phyloP scores from a whole-genome alignment of 345 rosid genomes.

The Camelina laxa region DNA sequence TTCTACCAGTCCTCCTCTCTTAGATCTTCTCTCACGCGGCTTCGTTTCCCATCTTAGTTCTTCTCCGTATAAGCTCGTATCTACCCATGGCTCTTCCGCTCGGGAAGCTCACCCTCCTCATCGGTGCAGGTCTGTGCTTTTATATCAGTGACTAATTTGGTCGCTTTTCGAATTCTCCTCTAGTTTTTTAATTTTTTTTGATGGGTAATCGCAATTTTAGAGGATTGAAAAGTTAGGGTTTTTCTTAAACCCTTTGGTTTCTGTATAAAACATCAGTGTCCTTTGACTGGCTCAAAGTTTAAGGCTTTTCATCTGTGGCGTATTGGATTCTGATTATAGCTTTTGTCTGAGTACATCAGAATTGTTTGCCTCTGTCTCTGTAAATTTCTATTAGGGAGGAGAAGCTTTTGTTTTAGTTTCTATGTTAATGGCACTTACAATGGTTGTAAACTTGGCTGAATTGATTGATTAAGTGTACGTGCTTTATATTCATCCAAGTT shows the following conservation, averaged over 20 bases:
- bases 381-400: neutral
- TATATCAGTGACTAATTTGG: neutral
- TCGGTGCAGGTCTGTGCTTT: conserved; percentile 47
- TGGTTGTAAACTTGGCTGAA: neutral
- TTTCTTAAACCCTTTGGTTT: conserved; percentile 34
- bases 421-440: neutral
- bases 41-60: conserved; percentile 2
- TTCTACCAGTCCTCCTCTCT: neutral
- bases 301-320: neutral
- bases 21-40: conserved; percentile 19
- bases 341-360: neutral
- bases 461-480: neutral
- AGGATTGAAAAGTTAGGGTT: conserved; percentile 33
- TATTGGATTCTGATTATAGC: neutral
- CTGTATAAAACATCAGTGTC: conserved; percentile 20
- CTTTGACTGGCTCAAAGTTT: neutral
- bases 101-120: conserved; percentile 45
- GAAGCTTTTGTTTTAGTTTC: neutral
- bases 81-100: conserved; percentile 44
- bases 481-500: conserved; percentile 1
- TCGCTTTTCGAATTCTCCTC: neutral
- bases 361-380: neutral
- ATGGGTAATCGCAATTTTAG: conserved; percentile 4
- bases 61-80: conserved; percentile 7
- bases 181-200: neutral